These are phyloP conservation scores for Xerocomellus chrysenteron DNA, from an alignment of 768 basidiomycete species.

Conservation along the genomic window DNA sequence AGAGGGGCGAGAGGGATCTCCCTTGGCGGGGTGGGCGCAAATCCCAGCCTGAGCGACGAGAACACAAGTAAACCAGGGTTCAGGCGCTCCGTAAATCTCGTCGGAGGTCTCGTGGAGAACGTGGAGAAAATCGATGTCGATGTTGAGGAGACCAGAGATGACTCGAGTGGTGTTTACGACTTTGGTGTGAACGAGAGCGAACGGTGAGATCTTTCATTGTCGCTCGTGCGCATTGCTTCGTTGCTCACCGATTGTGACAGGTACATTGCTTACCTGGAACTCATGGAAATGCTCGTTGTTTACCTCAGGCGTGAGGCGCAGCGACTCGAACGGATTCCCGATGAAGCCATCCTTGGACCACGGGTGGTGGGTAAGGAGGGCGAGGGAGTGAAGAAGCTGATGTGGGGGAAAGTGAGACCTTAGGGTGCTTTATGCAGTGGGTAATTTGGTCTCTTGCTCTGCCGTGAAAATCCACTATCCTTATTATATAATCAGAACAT, in stretches of 20 bases:
- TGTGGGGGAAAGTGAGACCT: conserved; percentile 28
- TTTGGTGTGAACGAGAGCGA: conserved; percentile 52
- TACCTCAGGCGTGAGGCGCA: conserved; percentile 74
- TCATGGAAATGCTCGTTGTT: conserved; percentile 66
- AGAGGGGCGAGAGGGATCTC: conserved; percentile 75
- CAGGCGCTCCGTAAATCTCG: conserved; percentile 68
- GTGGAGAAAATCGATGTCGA: conserved; percentile 57
- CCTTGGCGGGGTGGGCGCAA: conserved; percentile 20
- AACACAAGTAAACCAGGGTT: conserved; percentile 30
- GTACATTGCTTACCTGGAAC: conserved; percentile 71
- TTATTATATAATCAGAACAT: conserved; percentile 3
- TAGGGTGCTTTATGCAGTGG: conserved; percentile 6
- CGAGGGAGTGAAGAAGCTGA: conserved; percentile 30
- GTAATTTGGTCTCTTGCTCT: not conserved
- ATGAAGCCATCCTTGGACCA: conserved; percentile 38
- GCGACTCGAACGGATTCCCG: conserved; percentile 58
- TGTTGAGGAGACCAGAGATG: conserved; percentile 60
- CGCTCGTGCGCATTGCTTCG: not conserved
- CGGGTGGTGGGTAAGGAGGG: conserved; percentile 33
- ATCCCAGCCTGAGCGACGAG: conserved; percentile 8
- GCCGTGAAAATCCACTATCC: not conserved
- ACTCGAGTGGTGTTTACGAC: conserved; percentile 71
- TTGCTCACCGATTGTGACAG: conserved; percentile 37
- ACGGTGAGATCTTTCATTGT: conserved; percentile 18
- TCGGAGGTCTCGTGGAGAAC: conserved; percentile 62